These are phyloP conservation scores for Trametes coccinea DNA, from an alignment of 768 basidiomycete genomes.

Conservation along the genomic window DNA sequence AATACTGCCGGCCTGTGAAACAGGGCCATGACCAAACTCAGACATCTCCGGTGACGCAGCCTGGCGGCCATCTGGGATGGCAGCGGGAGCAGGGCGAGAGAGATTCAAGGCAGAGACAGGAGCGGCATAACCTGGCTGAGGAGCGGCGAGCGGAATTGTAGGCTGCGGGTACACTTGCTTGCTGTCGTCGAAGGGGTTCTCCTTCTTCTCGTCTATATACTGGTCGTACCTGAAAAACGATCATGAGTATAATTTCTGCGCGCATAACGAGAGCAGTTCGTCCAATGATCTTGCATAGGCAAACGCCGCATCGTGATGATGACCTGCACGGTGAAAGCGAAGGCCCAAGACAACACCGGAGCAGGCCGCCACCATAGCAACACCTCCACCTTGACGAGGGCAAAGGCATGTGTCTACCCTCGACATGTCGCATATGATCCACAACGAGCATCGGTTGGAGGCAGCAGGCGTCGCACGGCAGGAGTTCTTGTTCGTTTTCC, in stretches of 20 bases:
- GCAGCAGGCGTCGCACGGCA: no score
- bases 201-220: conserved; percentile 53
- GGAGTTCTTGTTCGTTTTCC: background rate
- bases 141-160: conserved; percentile 57
- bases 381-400: no score
- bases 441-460: no score
- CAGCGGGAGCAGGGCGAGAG: conserved; percentile 46
- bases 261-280: background rate
- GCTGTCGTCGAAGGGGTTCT: conserved; percentile 42
- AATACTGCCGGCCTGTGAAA: conserved; percentile 35
- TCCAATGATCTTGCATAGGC: background rate
- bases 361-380: no score
- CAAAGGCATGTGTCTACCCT: no score
- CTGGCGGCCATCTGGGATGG: conserved; percentile 38
- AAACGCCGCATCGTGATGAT: no score
- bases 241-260: background rate
- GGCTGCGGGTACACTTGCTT: conserved; percentile 26
- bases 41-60: conserved; percentile 35
- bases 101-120: conserved; percentile 67
- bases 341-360: no score
- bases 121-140: conserved; percentile 72
- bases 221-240: conserved; percentile 55
- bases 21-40: conserved; percentile 30
- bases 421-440: no score
- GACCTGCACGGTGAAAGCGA: no score